Conservation (phyloP, 1,284 basidiomycete genomes). For the Naganishia albida region DNA sequence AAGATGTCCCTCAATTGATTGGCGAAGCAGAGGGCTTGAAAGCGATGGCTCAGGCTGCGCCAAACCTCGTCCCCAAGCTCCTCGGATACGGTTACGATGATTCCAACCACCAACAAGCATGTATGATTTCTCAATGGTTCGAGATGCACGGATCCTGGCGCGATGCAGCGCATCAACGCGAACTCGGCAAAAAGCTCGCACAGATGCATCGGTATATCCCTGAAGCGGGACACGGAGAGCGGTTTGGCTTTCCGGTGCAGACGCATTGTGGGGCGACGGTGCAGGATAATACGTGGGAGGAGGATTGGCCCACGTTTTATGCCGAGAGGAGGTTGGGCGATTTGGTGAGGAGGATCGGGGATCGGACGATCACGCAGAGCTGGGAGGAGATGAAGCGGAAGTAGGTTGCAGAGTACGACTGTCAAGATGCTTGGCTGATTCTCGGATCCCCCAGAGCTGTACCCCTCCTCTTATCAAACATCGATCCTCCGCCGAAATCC, state of each 20-base stretch:
- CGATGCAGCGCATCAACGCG: constrained; percentile 52
- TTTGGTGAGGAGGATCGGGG: constrained; percentile 59
- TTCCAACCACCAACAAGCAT: constrained; percentile 51
- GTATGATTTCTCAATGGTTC: constrained; percentile 71
- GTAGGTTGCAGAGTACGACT: constrained; percentile 56
- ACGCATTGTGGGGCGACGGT: constrained; percentile 79
- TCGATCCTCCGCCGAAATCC: constrained; percentile 63
- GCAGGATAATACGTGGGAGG: constrained; percentile 73
- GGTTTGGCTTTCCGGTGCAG: constrained; percentile 73
- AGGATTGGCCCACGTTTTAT: constrained; percentile 69
- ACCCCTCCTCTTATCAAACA: constrained; percentile 66
- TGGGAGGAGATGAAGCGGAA: constrained; percentile 62
- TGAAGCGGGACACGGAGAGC: constrained; percentile 63
- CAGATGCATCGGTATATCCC: constrained; percentile 60
- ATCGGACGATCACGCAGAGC: constrained; percentile 58
- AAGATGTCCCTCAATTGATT: constrained; percentile 58
- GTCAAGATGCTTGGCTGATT: background rate
- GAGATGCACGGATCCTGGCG: constrained; percentile 60
- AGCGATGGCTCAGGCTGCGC: constrained; percentile 65
- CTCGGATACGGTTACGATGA: constrained; percentile 55
- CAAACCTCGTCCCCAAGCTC: constrained; percentile 67
- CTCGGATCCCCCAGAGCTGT: constrained; percentile 63
- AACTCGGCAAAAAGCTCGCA: constrained; percentile 60
- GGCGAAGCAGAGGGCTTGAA: constrained; percentile 73
- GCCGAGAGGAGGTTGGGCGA: constrained; percentile 62